Evolutionary conservation across 2,329 filamentous ascomycete species (phyloP).

Genomic region (Verticillium zaregamsianum): DNA sequence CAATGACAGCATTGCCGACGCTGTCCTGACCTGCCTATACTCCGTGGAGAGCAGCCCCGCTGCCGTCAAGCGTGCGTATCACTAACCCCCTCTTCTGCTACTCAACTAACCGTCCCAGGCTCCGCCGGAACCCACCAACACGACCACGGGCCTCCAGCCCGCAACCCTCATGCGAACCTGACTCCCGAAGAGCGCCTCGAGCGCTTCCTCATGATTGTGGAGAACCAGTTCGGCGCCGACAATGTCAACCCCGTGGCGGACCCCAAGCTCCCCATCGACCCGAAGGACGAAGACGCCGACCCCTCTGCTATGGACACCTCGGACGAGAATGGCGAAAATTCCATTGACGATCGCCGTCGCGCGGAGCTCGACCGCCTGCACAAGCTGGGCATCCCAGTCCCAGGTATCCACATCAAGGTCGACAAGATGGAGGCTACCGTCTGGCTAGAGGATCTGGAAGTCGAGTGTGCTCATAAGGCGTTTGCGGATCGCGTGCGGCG

Average conservation of each 20-base stretch:
- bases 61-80: constrained; percentile 84
- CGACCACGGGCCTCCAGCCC: constrained; percentile 25
- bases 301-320: constrained; percentile 28
- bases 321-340: constrained; percentile 22
- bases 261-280: constrained; percentile 46
- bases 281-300: constrained; percentile 18
- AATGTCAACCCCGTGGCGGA: constrained; percentile 72
- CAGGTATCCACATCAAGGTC: constrained; percentile 79
- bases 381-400: constrained; percentile 82
- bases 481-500: constrained; percentile 81
- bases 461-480: constrained; percentile 77
- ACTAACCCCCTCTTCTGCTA: constrained; percentile 13
- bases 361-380: constrained; percentile 75
- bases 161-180: constrained; percentile 71
- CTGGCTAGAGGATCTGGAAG: constrained; percentile 87
- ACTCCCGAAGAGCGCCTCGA: constrained; percentile 73
- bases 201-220: constrained; percentile 90
- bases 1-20: constrained; percentile 97
- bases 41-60: constrained; percentile 92
- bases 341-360: constrained; percentile 50
- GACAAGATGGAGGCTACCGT: constrained; percentile 85
- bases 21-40: constrained; percentile 87
- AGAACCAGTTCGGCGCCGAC: constrained; percentile 88
- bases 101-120: constrained; percentile 31
- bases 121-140: constrained; percentile 46